Evolutionary conservation across 2,329 filamentous ascomycete species (phyloP), one percentile per base, ranked within the genome.

Genomic region (Zarea fungicola): DNA sequence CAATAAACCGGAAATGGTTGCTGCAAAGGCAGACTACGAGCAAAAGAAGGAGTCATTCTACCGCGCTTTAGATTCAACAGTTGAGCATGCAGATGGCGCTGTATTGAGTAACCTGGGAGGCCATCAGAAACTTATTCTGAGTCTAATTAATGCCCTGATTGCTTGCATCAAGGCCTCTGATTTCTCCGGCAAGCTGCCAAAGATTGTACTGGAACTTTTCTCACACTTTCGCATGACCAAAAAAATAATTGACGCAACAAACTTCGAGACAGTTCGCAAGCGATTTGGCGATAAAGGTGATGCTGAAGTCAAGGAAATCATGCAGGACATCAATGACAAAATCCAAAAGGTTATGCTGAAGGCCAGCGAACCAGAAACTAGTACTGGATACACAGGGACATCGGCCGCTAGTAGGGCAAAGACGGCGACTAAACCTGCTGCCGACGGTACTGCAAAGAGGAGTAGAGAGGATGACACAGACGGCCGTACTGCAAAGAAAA

Each of bases 221-320:
- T 76, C 81, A 5, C 68, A 75, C 48, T 81, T 82, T 50, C 81
- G 77, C 29, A 84, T 83, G 50, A 74, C 83, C 35, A 80, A 75
- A 42, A 78, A 76, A 54, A 80, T 81, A 29, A 67, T 82, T 35
- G 78, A 83, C 55, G 82, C 78, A 52, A 77, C 81, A 34, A 86
- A 86, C 58, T 78, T 89, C 49, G 76, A 80, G 50, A 81, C 78
- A 48, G 77, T 87, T 14, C 74, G 82, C 34, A 80, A 80, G 52
- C 75, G 79, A 8, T 80, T 85, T 59, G 75, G 74, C 52, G 83
- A 80, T 58, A 82, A 81, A 58, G 84, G 81, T 22, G 83, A 87
- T 58, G 74, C 77, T 1, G 78, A 84, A 45, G 78, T 81, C 41
- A 84, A 84, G 57, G 74, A 74, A 5, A 68, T 84, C 40, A 78